Conservation (phyloP, 2,329 filamentous ascomycete genomes). For the Lecanosticta acicola region DNA sequence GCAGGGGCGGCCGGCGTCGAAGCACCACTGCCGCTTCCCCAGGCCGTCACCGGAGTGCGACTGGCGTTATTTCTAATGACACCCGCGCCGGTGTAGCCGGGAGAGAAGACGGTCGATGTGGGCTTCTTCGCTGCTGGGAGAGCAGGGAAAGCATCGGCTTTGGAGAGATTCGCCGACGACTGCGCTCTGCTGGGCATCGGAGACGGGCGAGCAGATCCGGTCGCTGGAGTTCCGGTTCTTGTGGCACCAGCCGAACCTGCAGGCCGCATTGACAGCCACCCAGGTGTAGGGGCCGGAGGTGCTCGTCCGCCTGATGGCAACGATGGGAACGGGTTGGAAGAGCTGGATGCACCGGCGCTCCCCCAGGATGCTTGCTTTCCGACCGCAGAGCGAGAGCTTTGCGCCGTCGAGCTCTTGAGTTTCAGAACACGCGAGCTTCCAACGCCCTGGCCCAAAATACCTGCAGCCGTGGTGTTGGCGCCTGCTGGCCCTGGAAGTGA, state of each 20-base stretch:
- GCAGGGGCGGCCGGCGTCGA: conserved; percentile 18
- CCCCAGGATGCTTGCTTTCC: conserved; percentile 55
- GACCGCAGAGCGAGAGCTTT: conserved; percentile 58
- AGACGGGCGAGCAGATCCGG: conserved; percentile 25
- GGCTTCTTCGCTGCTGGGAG: conserved; percentile 72
- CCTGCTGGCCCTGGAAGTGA: conserved; percentile 71
- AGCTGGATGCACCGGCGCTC: conserved; percentile 29
- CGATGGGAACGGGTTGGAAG: conserved; percentile 26
- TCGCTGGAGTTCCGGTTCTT: conserved; percentile 28
- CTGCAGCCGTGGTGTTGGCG: conserved; percentile 50
- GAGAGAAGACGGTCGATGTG: conserved; percentile 49
- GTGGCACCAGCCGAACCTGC: conserved; percentile 24
- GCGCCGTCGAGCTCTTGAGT: conserved; percentile 63
- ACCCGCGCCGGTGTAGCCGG: conserved; percentile 44
- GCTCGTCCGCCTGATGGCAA: conserved; percentile 20
- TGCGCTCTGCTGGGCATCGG: conserved; percentile 35
- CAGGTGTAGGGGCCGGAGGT: conserved; percentile 18
- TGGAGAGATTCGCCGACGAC: conserved; percentile 25
- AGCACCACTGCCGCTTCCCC: conserved; percentile 31
- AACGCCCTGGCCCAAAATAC: conserved; percentile 46
- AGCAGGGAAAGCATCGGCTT: conserved; percentile 68
- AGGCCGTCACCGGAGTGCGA: conserved; percentile 37
- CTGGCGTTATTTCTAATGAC: conserved; percentile 40
- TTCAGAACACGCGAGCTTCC: conserved; percentile 60
- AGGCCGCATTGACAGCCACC: conserved; percentile 30